These are phyloP conservation scores for Deuterostichococcus epilithicus DNA, from an alignment of 139 green algal genomes.

Conservation along the genomic window DNA sequence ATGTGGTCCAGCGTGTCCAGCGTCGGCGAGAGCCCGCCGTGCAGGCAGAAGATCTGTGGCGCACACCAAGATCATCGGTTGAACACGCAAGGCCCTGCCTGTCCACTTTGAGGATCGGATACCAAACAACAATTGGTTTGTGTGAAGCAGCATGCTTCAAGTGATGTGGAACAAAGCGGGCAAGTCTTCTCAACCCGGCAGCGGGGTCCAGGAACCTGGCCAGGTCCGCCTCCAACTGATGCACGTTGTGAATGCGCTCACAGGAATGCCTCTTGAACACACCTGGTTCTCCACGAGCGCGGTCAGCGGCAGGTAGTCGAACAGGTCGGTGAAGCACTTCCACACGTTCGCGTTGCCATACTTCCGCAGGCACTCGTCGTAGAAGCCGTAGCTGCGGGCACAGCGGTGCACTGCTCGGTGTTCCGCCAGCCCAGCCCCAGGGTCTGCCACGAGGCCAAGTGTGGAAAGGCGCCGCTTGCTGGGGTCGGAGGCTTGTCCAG, in stretches of 20 bases:
- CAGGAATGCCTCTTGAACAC: no score
- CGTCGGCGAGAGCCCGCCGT: constrained; percentile 92
- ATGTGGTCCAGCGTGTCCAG: constrained; percentile 98
- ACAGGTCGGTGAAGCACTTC: constrained; percentile 98
- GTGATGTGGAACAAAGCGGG: neutral
- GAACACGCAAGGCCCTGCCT: no score
- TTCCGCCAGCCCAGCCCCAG: no score
- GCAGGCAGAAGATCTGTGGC: constrained; percentile 94
- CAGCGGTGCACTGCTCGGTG: no score
- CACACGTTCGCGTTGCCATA: constrained; percentile 98
- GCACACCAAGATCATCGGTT: neutral
- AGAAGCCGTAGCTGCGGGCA: constrained; percentile 91
- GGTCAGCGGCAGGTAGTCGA: constrained; percentile 98
- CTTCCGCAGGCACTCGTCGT: constrained; percentile 99
- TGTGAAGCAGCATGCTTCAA: neutral
- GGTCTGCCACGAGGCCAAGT: no score
- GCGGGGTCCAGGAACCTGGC: no score
- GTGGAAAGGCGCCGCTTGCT: no score
- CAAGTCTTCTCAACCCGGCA: neutral
- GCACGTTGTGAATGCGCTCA: no score
- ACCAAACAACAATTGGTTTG: neutral
- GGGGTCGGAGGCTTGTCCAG: no score
- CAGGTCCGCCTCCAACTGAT: no score
- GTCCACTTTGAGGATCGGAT: no score
- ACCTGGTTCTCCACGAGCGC: constrained; percentile 92